These are phyloP conservation scores for Neonectria neomacrospora DNA, from an alignment of 2,329 filamentous ascomycete species.

Conservation along the genomic window DNA sequence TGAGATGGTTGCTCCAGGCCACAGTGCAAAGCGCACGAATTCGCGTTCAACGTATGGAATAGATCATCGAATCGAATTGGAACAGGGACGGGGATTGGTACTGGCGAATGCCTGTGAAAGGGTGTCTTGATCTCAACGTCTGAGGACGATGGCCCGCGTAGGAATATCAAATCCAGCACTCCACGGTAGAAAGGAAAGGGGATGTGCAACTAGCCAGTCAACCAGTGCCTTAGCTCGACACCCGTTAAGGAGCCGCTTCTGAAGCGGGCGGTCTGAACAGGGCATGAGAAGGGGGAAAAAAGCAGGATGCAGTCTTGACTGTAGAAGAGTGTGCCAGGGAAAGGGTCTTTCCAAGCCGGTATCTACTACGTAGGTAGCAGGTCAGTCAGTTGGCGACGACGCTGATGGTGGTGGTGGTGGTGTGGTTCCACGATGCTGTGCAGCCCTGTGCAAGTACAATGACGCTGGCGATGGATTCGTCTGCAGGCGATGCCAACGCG, in stretches of 20 bases:
- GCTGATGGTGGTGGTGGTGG: slow-evolving; percentile 6
- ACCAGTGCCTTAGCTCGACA: slow-evolving; percentile 45
- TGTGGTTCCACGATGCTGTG: slow-evolving; percentile 16
- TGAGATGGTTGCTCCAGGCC: neutral
- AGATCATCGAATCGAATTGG: neutral
- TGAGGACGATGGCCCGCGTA: neutral
- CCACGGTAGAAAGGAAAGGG: neutral
- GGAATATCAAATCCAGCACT: neutral
- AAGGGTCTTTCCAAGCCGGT: neutral
- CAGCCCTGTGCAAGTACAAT: neutral
- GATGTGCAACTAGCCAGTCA: neutral
- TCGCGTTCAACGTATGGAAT: neutral
- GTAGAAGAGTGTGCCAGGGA: neutral
- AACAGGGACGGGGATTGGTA: too few relatives aligned
- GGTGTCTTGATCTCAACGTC: neutral
- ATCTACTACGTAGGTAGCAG: neutral
- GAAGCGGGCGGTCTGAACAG: slow-evolving; percentile 17
- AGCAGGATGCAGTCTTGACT: slow-evolving; percentile 1
- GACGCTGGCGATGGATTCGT: slow-evolving; percentile 3
- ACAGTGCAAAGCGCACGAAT: neutral
- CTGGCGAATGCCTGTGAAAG: neutral
- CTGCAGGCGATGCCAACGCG: neutral
- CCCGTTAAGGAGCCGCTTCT: slow-evolving; percentile 10
- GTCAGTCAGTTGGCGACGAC: neutral
- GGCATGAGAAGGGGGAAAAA: neutral